Evolutionary conservation across 345 rosid species (phyloP).

Genomic region (Angophora floribunda): DNA sequence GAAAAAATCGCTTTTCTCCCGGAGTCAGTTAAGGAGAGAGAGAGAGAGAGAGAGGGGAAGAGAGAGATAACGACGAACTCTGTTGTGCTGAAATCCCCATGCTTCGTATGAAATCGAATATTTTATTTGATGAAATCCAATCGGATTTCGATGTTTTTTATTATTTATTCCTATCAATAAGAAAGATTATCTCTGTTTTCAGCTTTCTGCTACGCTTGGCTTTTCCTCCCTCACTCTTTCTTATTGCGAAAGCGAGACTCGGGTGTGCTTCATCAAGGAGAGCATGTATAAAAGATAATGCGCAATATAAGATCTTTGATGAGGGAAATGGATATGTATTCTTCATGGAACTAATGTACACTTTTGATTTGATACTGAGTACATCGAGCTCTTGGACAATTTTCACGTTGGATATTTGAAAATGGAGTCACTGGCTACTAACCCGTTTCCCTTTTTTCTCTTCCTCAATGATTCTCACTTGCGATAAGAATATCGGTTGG

Average conservation of each 20-base stretch:
- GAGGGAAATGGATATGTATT: background rate
- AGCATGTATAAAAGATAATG: background rate
- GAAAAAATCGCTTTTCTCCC: background rate
- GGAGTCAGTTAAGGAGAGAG: background rate
- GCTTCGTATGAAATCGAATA: too few relatives aligned
- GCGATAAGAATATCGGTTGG: background rate
- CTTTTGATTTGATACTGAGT: background rate
- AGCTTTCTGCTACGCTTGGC: too few relatives aligned
- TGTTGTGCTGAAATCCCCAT: too few relatives aligned
- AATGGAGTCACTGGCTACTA: background rate
- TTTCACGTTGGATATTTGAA: background rate
- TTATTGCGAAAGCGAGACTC: background rate
- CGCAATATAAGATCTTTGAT: background rate
- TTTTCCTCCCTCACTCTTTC: background rate
- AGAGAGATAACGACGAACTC: too few relatives aligned
- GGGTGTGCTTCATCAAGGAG: background rate
- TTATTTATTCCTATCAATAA: too few relatives aligned
- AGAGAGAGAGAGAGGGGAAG: too few relatives aligned
- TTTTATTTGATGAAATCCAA: too few relatives aligned
- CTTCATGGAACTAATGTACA: background rate
- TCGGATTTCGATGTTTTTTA: too few relatives aligned
- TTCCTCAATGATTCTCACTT: background rate
- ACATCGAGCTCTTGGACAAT: background rate
- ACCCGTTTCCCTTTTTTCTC: too few relatives aligned
- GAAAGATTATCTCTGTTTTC: too few relatives aligned